Base-by-base conservation (phyloP, 345 rosid species). In the Cardamine chenopodiifolia region DNA sequence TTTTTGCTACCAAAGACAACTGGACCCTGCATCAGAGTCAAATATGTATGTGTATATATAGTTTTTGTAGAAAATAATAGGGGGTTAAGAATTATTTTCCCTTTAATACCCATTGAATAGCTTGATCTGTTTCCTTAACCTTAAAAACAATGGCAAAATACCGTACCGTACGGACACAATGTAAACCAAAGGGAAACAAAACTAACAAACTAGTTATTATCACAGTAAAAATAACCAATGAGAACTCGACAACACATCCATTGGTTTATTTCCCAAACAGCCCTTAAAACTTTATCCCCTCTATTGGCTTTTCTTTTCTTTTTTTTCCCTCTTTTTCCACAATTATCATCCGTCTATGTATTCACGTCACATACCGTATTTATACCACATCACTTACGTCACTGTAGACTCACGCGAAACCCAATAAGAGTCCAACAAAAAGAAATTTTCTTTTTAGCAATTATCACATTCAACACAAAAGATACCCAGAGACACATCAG, bases 401-500 rank as follows among this genome's bases (percentile, higher is more conserved):
- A 67, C 71, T 69, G 70, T 76, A 35, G 39, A 62, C 52, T 69
- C 71, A 76, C 75, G 64, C 79, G 50, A 68, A 61, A 62, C 50
- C 79, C 74, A 75, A 75, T 50, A 52, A 68, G 53, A 65, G 49
- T 72, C 62, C 45, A 54, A 32, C 8, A 11, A 18, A 57, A 7
- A 32, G 0, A 8, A 37, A n/a, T n/a, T n/a, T n/a, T n/a, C n/a
- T n/a, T n/a, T n/a, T n/a, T n/a, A 29, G 8, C 20, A 11, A 61
- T 42, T 68, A 75, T 75, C 69, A 50, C 35, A 61, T 54, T 55
- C 29, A 70, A 77, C 72, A 63, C 66, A 77, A 78, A 72, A 72
- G 81, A 78, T 66, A 72, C 81, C 81, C 77, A 72, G 81, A 78
- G 77, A 71, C 69, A 70, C 22, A 62, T 42, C 69, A 50, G 60